Percentiles rank a stretch among this genome's conserved stretches.
These are phyloP conservation scores for Ananas comosus DNA, from an alignment of 176 grass and related monocot species.

Conservation along the genomic window DNA sequence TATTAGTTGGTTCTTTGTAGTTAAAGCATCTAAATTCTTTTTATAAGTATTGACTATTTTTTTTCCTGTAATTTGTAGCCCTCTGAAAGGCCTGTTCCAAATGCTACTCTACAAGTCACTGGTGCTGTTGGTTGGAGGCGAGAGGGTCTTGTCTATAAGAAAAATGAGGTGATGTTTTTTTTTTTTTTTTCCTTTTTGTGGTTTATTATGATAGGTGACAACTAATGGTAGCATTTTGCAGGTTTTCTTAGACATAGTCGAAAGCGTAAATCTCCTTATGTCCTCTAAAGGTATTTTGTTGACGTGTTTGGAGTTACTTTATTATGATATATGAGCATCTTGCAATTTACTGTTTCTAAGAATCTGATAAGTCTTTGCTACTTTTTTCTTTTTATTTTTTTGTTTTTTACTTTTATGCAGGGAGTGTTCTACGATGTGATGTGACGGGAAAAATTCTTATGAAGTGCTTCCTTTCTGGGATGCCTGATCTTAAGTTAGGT, in stretches of 20 bases:
- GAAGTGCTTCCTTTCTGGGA: constrained; percentile 99
- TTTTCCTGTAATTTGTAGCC: constrained; percentile 41
- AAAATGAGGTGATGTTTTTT: constrained; percentile 70
- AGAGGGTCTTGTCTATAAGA: constrained; percentile 97
- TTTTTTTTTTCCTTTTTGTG: constrained; percentile 3
- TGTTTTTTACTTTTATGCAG: constrained; percentile 34
- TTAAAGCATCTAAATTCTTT: constrained; percentile 5
- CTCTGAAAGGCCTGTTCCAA: constrained; percentile 85
- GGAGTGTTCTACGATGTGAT: constrained; percentile 93
- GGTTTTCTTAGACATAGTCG: constrained; percentile 99
- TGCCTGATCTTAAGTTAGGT: constrained; percentile 95
- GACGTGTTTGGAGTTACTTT: background rate
- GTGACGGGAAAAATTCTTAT: constrained; percentile 98
- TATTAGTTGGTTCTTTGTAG: too few relatives aligned
- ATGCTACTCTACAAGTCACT: constrained; percentile 97
- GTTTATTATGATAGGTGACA: constrained; percentile 9
- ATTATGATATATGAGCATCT: background rate
- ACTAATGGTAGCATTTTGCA: constrained; percentile 27
- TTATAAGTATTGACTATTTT: background rate
- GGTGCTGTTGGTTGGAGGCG: constrained; percentile 99
- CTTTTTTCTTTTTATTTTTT: background rate
- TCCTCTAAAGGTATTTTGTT: constrained; percentile 85
- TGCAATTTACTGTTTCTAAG: constrained; percentile 12
- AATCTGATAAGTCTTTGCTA: constrained; percentile 16
- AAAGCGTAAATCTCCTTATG: constrained; percentile 99